Conservation (phyloP, 805 yeast genomes). For the Kurtzmaniella fragi region DNA sequence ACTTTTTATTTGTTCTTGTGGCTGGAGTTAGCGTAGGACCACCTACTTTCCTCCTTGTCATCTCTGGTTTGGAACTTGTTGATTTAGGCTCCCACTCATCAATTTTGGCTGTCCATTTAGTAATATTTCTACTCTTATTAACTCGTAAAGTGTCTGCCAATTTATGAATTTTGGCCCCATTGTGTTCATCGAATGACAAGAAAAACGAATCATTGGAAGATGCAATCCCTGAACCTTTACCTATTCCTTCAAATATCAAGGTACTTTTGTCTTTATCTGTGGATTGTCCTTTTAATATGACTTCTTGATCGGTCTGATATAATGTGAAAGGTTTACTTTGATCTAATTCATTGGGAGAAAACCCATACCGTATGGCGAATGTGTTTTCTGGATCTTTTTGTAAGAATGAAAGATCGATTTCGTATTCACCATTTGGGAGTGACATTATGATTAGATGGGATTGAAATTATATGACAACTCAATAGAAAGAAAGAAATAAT, state of each 20-base stretch:
- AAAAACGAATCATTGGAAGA: slow-evolving; percentile 4
- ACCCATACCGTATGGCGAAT: slow-evolving; percentile 35
- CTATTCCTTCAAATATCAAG: slow-evolving; percentile 36
- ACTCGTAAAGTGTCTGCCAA: slow-evolving; percentile 30
- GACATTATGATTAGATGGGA: slow-evolving; percentile 13
- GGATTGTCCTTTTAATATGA: slow-evolving; percentile 27
- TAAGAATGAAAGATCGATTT: slow-evolving; percentile 30
- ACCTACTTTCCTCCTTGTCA: neutral
- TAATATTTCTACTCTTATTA: slow-evolving; percentile 32
- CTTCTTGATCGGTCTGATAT: slow-evolving; percentile 29
- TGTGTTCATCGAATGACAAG: slow-evolving; percentile 6
- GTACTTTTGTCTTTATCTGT: slow-evolving; percentile 15
- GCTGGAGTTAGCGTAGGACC: neutral
- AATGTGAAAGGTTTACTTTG: slow-evolving; percentile 25
- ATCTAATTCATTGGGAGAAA: slow-evolving; percentile 38
- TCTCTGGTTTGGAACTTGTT: too few relatives aligned
- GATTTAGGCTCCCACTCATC: slow-evolving; percentile 9
- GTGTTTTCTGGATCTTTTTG: slow-evolving; percentile 5
- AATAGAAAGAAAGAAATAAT: neutral
- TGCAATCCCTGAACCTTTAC: slow-evolving; percentile 8
- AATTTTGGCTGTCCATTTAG: slow-evolving; percentile 20
- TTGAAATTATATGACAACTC: neutral
- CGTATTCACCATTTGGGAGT: slow-evolving; percentile 41
- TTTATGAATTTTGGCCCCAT: slow-evolving; percentile 17
- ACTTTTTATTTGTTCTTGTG: neutral